Base-by-base conservation (phyloP, 2,329 filamentous ascomycete genomes). In the Scorias spongiosa region DNA sequence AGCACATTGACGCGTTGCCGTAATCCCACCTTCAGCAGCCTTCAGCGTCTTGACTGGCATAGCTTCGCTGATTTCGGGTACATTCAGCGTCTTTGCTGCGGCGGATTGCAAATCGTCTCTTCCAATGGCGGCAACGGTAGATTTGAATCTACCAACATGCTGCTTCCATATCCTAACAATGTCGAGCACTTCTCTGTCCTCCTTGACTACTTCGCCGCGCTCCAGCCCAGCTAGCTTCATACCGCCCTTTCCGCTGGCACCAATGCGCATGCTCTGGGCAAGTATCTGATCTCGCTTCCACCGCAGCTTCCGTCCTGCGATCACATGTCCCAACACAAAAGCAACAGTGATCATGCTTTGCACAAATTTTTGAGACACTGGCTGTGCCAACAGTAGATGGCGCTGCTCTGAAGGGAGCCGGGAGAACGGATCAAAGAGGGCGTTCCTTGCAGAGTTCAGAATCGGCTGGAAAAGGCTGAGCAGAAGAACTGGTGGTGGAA, bases 201-300 rank as follows among this genome's bases (percentile, higher is more conserved):
- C 89, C 46, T 85, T 81, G 18, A 76, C 71, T n/a, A 75, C 71
- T 61, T 95, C 87, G 2, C 78, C 75, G 63, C 83, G 89, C 63
- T 94, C 88, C 36, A 96, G 69, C 10, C 85, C 82, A 0, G 81
- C 76, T 15, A 96, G 74, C 63, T 95, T 96, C 89, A 96, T 95
- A 2, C 89, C 77, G n/a, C 72, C 80, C 42, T 66, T 62, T 43
- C 78, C 75, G 2, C 79, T 80, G 2, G 80, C 75, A 0, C 78
- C 77, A 48, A 96, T 93, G 45, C 82, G 79, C 84, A 93, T 94
- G 56, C 81, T 80, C 61, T 94, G 86, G 1, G 84, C 76, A 10
- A 96, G 69, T 48, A 86, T 78, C 48, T 77, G 81, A 63, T 96
- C 89, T 43, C 89, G 76, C 59, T 93, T 89, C 89, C 89, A 96